Conservation (phyloP, 371 early-diverging fungal species). For the Basidiobolus meristosporus region DNA sequence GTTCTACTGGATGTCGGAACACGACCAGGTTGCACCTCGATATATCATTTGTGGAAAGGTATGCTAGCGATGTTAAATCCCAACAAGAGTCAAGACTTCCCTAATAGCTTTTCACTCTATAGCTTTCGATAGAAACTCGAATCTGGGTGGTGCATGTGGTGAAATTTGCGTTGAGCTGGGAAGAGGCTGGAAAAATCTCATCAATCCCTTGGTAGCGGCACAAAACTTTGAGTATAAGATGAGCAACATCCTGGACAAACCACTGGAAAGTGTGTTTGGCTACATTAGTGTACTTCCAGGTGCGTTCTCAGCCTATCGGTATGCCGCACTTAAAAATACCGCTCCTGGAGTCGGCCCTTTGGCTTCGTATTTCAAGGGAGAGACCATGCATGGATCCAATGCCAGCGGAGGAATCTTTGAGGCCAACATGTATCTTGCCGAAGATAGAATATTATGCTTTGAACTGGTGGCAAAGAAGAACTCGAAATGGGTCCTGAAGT, state of each 20-base stretch:
- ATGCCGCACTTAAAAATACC: constrained; percentile 26
- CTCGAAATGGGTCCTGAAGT: constrained; percentile 39
- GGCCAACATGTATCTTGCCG: constrained; percentile 61
- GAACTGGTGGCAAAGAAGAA: constrained; percentile 46
- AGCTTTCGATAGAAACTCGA: constrained; percentile 30
- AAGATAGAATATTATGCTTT: constrained; percentile 60
- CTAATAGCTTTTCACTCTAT: too few relatives aligned
- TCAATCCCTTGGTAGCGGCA: constrained; percentile 56
- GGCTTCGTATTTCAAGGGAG: constrained; percentile 42
- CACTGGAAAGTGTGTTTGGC: constrained; percentile 63
- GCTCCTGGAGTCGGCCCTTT: constrained; percentile 33
- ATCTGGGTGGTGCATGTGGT: constrained; percentile 64
- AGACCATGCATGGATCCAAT: constrained; percentile 17
- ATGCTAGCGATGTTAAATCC: too few relatives aligned
- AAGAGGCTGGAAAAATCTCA: constrained; percentile 20
- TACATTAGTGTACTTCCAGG: constrained; percentile 68
- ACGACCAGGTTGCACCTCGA: constrained; percentile 25
- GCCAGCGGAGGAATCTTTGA: constrained; percentile 26
- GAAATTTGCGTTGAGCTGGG: constrained; percentile 42
- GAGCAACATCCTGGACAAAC: constrained; percentile 71
- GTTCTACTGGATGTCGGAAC: constrained; percentile 61
- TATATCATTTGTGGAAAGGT: constrained; percentile 45
- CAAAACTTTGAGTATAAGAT: constrained; percentile 79
- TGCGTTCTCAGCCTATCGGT: constrained; percentile 52
- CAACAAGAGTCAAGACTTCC: too few relatives aligned